Evolutionary conservation across 2,329 filamentous ascomycete genomes (phyloP).

Genomic region (Aspergillus carbonarius): DNA sequence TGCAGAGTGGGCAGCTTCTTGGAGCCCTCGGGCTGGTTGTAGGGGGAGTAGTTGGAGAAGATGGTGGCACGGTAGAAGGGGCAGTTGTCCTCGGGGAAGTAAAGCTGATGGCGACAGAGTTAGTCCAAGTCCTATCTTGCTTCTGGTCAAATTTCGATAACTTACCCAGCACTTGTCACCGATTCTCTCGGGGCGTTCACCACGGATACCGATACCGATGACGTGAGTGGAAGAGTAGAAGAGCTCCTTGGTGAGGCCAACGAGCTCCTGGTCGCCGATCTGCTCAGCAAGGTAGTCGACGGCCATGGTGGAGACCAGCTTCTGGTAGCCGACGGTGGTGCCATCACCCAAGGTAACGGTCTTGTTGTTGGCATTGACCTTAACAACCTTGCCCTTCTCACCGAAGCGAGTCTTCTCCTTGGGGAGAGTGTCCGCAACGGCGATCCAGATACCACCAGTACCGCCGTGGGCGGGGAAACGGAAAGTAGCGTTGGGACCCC

Average conservation of each 20-base stretch:
- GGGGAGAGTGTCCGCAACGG: slow-evolving; percentile 88
- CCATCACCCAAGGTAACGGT: slow-evolving; percentile 79
- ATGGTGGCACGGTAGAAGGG: slow-evolving; percentile 99
- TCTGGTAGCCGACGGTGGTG: slow-evolving; percentile 84
- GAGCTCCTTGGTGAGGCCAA: slow-evolving; percentile 80
- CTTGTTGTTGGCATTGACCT: slow-evolving; percentile 84
- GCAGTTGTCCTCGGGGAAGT: slow-evolving; percentile 99
- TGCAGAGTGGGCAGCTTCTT: slow-evolving; percentile 84
- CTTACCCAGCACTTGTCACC: slow-evolving; percentile 98
- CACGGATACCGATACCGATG: slow-evolving; percentile 91
- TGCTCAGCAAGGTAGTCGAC: slow-evolving; percentile 83
- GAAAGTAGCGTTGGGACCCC: slow-evolving; percentile 98
- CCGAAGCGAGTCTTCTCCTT: slow-evolving; percentile 90
- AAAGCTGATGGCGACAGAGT: slow-evolving; percentile 58
- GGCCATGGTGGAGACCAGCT: slow-evolving; percentile 93
- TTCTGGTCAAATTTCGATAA: not conserved
- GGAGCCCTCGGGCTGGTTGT: slow-evolving; percentile 86
- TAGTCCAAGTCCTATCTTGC: not conserved
- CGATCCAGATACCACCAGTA: slow-evolving; percentile 98
- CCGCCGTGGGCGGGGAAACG: slow-evolving; percentile 93
- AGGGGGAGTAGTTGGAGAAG: slow-evolving; percentile 99
- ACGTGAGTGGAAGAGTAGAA: slow-evolving; percentile 98
- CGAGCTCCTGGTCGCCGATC: slow-evolving; percentile 84
- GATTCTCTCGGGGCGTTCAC: slow-evolving; percentile 87
- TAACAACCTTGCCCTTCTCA: slow-evolving; percentile 76